Evolutionary conservation across 148 eudicot genomes (phyloP).

Genomic region (Linanthus parryae): DNA sequence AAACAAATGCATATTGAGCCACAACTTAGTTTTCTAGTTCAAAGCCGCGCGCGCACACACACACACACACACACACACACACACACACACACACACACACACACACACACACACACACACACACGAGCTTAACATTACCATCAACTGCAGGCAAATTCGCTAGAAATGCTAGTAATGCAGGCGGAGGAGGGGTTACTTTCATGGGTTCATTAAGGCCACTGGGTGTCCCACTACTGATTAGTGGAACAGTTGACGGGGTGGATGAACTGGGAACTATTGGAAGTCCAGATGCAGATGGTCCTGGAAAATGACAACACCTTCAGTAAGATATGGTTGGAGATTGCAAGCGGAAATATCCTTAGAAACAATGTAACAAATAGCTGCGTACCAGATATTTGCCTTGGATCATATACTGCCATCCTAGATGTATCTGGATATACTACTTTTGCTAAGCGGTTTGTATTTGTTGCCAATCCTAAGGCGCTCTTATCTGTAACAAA

Average conservation of each 20-base stretch:
- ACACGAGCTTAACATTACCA: slow-evolving; percentile 48
- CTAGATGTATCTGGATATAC: slow-evolving; percentile 74
- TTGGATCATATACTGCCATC: slow-evolving; percentile 73
- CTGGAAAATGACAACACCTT: slow-evolving; percentile 29
- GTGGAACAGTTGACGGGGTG: slow-evolving; percentile 14
- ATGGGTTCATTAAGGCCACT: slow-evolving; percentile 53
- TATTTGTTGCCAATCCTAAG: slow-evolving; percentile 34
- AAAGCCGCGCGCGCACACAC: no score
- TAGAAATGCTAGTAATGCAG: slow-evolving; percentile 62
- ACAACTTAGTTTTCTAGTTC: no score
- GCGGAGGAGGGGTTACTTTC: slow-evolving; percentile 73
- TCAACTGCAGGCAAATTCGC: slow-evolving; percentile 78
- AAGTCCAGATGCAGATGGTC: slow-evolving; percentile 37
- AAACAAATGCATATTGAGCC: no score
- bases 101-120: no score
- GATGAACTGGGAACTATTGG: slow-evolving; percentile 30
- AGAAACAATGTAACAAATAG: neutral
- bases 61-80: no score
- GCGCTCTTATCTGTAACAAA: slow-evolving; percentile 60
- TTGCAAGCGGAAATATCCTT: neutral
- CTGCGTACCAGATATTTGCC: slow-evolving; percentile 64
- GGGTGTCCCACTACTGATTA: slow-evolving; percentile 23
- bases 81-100: no score
- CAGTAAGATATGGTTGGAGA: neutral
- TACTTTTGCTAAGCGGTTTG: slow-evolving; percentile 39